These are phyloP conservation scores for Dipteronia sinensis DNA, from an alignment of 345 rosid genomes.

Conservation along the genomic window DNA sequence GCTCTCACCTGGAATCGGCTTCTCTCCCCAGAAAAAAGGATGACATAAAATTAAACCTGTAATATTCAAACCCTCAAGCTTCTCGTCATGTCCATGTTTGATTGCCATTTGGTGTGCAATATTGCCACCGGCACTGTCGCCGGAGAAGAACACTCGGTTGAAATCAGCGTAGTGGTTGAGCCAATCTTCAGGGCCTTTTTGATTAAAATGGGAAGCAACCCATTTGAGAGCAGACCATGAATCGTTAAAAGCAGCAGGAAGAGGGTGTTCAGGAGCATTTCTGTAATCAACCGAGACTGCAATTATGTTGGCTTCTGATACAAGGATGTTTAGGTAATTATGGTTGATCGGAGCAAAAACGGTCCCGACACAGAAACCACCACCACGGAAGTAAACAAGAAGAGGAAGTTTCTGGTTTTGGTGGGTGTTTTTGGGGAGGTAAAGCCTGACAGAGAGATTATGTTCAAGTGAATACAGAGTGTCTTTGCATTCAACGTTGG, in stretches of 20 bases:
- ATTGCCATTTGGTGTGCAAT: conserved; percentile 32
- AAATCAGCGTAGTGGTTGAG: conserved; percentile 37
- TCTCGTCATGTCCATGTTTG: conserved; percentile 16
- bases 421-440: conserved; percentile 32
- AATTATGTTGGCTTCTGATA: conserved; percentile 26
- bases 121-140: conserved; percentile 46
- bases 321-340: conserved; percentile 18
- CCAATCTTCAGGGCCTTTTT: conserved; percentile 40
- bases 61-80: conserved; percentile 17
- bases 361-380: conserved; percentile 34
- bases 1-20: conserved; percentile 23
- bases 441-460: conserved; percentile 39
- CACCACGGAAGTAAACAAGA: conserved; percentile 30
- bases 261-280: conserved; percentile 37
- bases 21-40: conserved; percentile 34
- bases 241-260: conserved; percentile 41
- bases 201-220: conserved; percentile 33
- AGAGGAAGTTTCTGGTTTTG: conserved; percentile 39
- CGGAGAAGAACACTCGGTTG: conserved; percentile 28
- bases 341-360: conserved; percentile 34
- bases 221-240: conserved; percentile 49
- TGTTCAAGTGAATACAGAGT: conserved; percentile 21
- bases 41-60: conserved; percentile 20
- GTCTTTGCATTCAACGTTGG: conserved; percentile 56
- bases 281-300: conserved; percentile 40